These are phyloP conservation scores for Rubroshorea leprosula DNA, from an alignment of 345 rosid genomes.

Conservation along the genomic window DNA sequence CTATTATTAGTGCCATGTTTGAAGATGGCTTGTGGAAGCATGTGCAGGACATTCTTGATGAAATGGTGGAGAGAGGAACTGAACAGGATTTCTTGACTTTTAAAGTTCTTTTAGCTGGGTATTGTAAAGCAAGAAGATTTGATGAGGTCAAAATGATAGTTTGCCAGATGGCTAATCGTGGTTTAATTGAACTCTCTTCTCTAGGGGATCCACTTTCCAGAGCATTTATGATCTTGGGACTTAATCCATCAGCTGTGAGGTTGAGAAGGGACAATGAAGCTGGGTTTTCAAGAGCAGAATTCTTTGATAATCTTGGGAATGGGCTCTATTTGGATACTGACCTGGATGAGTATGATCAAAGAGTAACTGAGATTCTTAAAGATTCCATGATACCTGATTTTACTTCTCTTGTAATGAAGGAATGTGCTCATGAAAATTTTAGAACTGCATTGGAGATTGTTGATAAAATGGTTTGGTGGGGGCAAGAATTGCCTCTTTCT, in stretches of 20 bases:
- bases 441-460: slow-evolving; percentile 34
- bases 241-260: slow-evolving; percentile 50
- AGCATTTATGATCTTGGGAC: slow-evolving; percentile 52
- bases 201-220: slow-evolving; percentile 52
- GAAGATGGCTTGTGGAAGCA: slow-evolving; percentile 51
- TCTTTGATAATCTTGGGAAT: slow-evolving; percentile 74
- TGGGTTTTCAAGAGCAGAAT: slow-evolving; percentile 52
- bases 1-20: slow-evolving; percentile 54
- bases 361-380: slow-evolving; percentile 36
- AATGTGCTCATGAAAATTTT: slow-evolving; percentile 37
- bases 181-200: slow-evolving; percentile 40
- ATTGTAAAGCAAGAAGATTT: slow-evolving; percentile 66
- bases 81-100: slow-evolving; percentile 37
- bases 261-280: slow-evolving; percentile 65
- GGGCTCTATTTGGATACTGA: slow-evolving; percentile 73
- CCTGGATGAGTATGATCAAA: slow-evolving; percentile 51
- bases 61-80: slow-evolving; percentile 47
- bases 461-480: slow-evolving; percentile 62
- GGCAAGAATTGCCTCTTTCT: slow-evolving; percentile 49
- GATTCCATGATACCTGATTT: slow-evolving; percentile 49
- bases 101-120: slow-evolving; percentile 58
- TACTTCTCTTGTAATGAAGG: slow-evolving; percentile 36
- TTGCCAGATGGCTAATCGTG: slow-evolving; percentile 42
- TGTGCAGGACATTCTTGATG: slow-evolving; percentile 42
- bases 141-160: slow-evolving; percentile 49